Evolutionary conservation across 73 alveolate genomes (phyloP).

Genomic region (Paramecium bursaria): DNA sequence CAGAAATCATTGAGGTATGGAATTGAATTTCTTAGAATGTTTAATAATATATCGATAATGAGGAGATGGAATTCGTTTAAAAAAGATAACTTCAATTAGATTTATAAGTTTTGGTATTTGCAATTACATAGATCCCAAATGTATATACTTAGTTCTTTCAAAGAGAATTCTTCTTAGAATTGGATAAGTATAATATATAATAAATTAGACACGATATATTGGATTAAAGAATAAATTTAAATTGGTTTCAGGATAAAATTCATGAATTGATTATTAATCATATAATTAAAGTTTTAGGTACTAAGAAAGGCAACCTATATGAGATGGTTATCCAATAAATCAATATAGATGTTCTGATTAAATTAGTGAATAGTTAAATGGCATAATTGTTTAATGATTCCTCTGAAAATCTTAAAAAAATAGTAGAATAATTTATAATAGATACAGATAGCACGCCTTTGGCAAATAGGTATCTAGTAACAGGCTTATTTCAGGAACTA

Average conservation of each 20-base stretch:
- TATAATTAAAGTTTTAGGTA: not conserved
- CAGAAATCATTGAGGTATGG: too few species aligned
- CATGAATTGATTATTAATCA: not conserved
- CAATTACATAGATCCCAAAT: constrained; percentile 11
- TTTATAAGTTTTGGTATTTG: constrained; percentile 30
- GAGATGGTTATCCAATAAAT: constrained; percentile 18
- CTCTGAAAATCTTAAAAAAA: not conserved
- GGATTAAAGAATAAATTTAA: constrained; percentile 19
- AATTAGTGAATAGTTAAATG: not conserved
- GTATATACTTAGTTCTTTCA: constrained; percentile 14
- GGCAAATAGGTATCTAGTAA: constrained; percentile 15
- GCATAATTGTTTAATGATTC: constrained; percentile 9
- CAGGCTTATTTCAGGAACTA: constrained; percentile 38
- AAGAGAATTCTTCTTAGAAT: constrained; percentile 19
- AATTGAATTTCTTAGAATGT: not conserved
- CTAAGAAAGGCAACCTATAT: constrained; percentile 47
- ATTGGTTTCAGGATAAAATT: constrained; percentile 10
- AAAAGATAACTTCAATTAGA: constrained; percentile 17
- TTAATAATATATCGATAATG: not conserved
- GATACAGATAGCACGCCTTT: not conserved
- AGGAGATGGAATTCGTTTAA: not conserved
- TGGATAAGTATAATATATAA: not conserved
- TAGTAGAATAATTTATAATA: not conserved
- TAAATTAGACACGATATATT: constrained; percentile 19
- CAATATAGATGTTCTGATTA: not conserved